phyloP scores from a whole-genome alignment of 2,329 filamentous ascomycete genomes.

The Claviceps digitariae region DNA sequence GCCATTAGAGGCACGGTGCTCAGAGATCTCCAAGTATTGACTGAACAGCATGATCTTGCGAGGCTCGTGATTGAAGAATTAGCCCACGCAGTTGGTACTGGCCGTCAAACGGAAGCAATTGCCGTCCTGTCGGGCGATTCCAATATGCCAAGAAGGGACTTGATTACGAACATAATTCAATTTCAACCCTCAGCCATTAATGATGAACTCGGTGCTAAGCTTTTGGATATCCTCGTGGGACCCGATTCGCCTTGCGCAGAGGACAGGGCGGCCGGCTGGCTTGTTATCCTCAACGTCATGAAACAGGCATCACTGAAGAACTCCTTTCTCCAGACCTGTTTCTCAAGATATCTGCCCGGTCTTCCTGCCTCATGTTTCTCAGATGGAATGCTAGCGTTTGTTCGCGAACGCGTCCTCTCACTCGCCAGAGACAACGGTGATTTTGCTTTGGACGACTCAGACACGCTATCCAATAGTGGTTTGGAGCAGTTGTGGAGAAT shows the following conservation, averaged over 20 bases:
- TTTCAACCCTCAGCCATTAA: conserved; percentile 50
- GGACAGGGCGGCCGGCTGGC: conserved; percentile 57
- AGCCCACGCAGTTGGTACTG: conserved; percentile 34
- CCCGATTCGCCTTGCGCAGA: conserved; percentile 41
- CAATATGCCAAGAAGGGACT: conserved; percentile 42
- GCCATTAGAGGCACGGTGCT: conserved; percentile 31
- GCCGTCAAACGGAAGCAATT: conserved; percentile 22
- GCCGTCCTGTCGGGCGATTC: conserved; percentile 32
- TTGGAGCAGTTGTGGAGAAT: conserved; percentile 74
- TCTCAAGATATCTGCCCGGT: conserved; percentile 41
- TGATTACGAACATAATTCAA: conserved; percentile 43
- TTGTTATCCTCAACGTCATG: conserved; percentile 40
- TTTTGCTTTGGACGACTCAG: conserved; percentile 36
- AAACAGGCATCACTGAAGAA: conserved; percentile 33
- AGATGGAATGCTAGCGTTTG: conserved; percentile 47
- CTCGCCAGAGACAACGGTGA: conserved; percentile 30
- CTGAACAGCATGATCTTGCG: conserved; percentile 47
- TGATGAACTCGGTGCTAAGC: conserved; percentile 41
- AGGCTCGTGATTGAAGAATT: conserved; percentile 51
- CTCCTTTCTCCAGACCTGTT: conserved; percentile 40
- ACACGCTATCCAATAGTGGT: conserved; percentile 36
- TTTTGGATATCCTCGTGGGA: conserved; percentile 67
- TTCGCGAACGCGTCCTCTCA: conserved; percentile 36
- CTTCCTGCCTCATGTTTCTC: conserved; percentile 47
- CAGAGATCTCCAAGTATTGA: conserved; percentile 42